A percentile compares a stretch with the other conserved stretches of the same genome.
Conservation (phyloP, 2,329 filamentous ascomycete species). For the Scedosporium aurantiacum region DNA sequence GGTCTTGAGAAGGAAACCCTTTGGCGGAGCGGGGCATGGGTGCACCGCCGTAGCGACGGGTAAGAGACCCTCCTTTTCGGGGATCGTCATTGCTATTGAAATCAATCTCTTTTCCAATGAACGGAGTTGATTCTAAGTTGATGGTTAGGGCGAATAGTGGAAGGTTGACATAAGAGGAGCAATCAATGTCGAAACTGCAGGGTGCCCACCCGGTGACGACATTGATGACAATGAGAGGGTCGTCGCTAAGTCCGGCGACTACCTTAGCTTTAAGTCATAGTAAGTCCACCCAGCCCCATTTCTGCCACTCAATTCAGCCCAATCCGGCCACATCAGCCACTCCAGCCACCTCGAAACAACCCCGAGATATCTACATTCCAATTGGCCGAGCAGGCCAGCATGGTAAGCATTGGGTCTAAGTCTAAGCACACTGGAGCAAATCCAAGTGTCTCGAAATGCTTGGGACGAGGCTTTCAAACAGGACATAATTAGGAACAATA, state of each 20-base stretch:
- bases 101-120: not conserved
- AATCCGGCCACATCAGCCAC: no score
- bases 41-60: not conserved
- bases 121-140: not conserved
- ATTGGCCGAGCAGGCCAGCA: no score
- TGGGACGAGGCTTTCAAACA: no score
- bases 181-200: not conserved
- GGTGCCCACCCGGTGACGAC: not conserved
- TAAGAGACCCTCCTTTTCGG: not conserved
- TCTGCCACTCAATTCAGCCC: not conserved
- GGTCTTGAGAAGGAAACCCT: conserved; percentile 5
- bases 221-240: not conserved
- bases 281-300: no score
- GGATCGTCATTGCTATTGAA: not conserved
- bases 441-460: no score
- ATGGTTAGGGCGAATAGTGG: not conserved
- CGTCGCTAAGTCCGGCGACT: not conserved
- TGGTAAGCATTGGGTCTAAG: no score
- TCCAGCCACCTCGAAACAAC: no score
- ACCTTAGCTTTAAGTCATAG: no score
- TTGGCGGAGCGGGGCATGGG: not conserved
- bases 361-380: no score
- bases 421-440: no score
- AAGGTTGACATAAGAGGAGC: not conserved
- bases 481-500: no score